A percentile compares a stretch with the other conserved stretches of the same genome.
phyloP scores from a whole-genome alignment of 2,329 filamentous ascomycete genomes.

The Coniochaeta prunicola region DNA sequence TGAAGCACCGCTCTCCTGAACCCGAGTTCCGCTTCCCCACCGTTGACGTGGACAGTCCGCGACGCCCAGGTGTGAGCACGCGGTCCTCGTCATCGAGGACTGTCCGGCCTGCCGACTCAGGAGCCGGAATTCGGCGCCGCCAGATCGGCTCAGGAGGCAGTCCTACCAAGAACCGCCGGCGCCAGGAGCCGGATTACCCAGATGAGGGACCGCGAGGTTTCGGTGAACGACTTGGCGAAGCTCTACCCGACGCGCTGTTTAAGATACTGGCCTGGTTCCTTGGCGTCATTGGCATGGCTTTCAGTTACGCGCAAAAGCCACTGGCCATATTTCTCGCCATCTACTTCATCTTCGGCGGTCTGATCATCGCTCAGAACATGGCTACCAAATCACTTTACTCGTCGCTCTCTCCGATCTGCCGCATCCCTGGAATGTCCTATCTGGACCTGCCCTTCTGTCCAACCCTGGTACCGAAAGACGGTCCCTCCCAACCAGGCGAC shows the following conservation, averaged over 20 bases:
- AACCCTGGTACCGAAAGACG: constrained; percentile 8
- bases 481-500: constrained; percentile 10
- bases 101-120: constrained; percentile 15
- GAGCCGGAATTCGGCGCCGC: constrained; percentile 9
- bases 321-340: constrained; percentile 54
- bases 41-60: constrained; percentile 31
- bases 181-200: constrained; percentile 1
- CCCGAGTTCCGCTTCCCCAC: constrained; percentile 48
- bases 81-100: constrained; percentile 22
- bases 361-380: constrained; percentile 55
- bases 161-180: constrained; percentile 8
- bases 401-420: constrained; percentile 62
- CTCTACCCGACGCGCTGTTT: constrained; percentile 29
- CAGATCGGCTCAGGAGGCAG: constrained; percentile 6
- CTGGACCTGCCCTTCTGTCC: constrained; percentile 60
- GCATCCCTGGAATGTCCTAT: constrained; percentile 56
- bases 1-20: constrained; percentile 33
- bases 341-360: constrained; percentile 51
- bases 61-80: constrained; percentile 20
- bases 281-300: constrained; percentile 49
- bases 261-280: constrained; percentile 39
- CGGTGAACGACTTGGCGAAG: constrained; percentile 23
- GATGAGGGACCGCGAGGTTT: constrained; percentile 12
- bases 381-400: constrained; percentile 52
- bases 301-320: constrained; percentile 57